Conservation (phyloP, 768 basidiomycete genomes). For the Agaricus blazei region DNA sequence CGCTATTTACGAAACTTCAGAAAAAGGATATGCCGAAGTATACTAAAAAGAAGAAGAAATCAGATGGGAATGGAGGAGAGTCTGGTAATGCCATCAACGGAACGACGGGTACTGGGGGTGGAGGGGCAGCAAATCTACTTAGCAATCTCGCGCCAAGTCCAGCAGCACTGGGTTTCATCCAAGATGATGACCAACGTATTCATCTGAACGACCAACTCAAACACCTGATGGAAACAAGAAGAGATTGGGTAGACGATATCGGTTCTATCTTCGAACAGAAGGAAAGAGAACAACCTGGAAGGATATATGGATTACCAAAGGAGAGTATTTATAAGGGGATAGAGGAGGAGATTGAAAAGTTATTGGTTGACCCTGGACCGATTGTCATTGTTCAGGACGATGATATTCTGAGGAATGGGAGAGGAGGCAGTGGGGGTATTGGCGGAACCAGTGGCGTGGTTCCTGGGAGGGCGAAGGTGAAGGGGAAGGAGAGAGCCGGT, state of each 20-base stretch:
- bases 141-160: slow-evolving; percentile 51
- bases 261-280: slow-evolving; percentile 73
- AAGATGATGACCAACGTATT: slow-evolving; percentile 61
- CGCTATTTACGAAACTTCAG: slow-evolving; percentile 72
- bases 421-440: slow-evolving; percentile 9
- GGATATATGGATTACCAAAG: slow-evolving; percentile 74
- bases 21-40: slow-evolving; percentile 75
- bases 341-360: slow-evolving; percentile 53
- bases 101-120: slow-evolving; percentile 23
- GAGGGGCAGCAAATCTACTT: slow-evolving; percentile 17
- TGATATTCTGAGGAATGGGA: slow-evolving; percentile 8
- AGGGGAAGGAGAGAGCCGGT: slow-evolving; percentile 44
- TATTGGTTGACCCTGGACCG: slow-evolving; percentile 24
- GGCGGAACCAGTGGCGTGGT: neutral
- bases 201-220: slow-evolving; percentile 63
- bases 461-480: slow-evolving; percentile 23
- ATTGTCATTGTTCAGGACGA: slow-evolving; percentile 12
- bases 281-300: slow-evolving; percentile 58
- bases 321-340: slow-evolving; percentile 73
- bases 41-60: slow-evolving; percentile 74
- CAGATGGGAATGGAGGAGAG: slow-evolving; percentile 22
- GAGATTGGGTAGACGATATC: slow-evolving; percentile 74
- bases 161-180: slow-evolving; percentile 63
- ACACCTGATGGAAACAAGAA: slow-evolving; percentile 69
- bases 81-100: slow-evolving; percentile 18